Evolutionary conservation across 306 rosid genomes (phyloP), one percentile per base, ranked within the genome.

Genomic region (Prunus kanzakura): DNA sequence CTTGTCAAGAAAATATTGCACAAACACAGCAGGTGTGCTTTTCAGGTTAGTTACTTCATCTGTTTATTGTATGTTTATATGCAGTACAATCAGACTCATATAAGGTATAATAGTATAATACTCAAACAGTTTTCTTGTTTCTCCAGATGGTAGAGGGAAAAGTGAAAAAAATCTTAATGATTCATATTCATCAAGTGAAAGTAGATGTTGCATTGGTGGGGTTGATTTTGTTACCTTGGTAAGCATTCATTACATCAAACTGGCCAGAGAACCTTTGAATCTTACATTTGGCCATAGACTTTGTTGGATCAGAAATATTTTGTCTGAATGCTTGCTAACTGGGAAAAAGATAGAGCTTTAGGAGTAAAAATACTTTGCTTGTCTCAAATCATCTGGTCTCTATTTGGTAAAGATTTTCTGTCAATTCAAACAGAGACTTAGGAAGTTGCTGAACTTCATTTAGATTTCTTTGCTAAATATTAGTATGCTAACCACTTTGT

Each of bases 181-280:
- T 78, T 55, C 78, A 4, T 58, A 45, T 81, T 69, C 85, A 43
- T 75, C 61, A 18, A 67, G 82, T 45, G 90, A 70, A 64, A 50
- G 81, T 74, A 81, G 75, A 63, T 76, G 87, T 72, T 92, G 96
- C 82, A 78, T 81, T 76, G 96, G 95, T 3, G 97, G 98, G 80
- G 87, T 90, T 72, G 96, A 95, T 80, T 89, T 92, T 79, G 76
- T 92, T 69, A 90, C 97, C 45, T 69, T 92, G 98, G 98, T 92
- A 68, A 46, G 91, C 62, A 20, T 71, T 66, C 67, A 1, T 75
- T 76, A 49, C 72, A 57, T 46, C 3, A 27, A 75, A 79, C 14
- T n/a, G 20, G 82, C 73, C 19, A 52, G 18, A 3, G 18, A 72
- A 58, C 23, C 19, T 58, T 23, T 35, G 35, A 52, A n/a, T 27